These are phyloP conservation scores for Hygrophila difformis DNA, from an alignment of 257 asterid genomes.

Conservation along the genomic window DNA sequence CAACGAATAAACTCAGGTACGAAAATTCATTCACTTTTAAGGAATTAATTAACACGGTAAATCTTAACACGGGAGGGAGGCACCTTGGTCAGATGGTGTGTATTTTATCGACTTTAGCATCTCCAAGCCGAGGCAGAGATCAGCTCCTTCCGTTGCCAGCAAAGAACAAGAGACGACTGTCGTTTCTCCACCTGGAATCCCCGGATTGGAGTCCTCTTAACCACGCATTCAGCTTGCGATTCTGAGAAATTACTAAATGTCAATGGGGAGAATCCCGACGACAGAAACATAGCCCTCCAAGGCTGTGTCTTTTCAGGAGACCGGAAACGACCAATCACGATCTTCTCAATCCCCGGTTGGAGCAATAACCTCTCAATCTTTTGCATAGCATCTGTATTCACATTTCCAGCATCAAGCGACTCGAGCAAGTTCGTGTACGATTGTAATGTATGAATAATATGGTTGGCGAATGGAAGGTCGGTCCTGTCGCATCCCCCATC, in stretches of 20 bases:
- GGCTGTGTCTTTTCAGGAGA: slow-evolving; percentile 79
- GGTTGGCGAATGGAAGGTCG: slow-evolving; percentile 84
- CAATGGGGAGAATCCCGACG: slow-evolving; percentile 68
- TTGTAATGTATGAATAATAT: slow-evolving; percentile 72
- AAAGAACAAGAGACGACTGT: slow-evolving; percentile 81
- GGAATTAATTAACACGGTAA: too few species aligned
- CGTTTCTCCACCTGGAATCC: slow-evolving; percentile 94
- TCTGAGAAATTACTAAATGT: slow-evolving; percentile 79
- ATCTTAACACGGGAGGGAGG: too few species aligned
- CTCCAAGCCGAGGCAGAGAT: slow-evolving; percentile 96
- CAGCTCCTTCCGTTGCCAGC: slow-evolving; percentile 96
- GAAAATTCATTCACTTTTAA: too few species aligned
- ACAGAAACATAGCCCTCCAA: slow-evolving; percentile 76
- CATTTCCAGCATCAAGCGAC: slow-evolving; percentile 77
- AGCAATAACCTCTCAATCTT: slow-evolving; percentile 83
- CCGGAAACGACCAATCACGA: slow-evolving; percentile 39
- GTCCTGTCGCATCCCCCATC: slow-evolving; percentile 88
- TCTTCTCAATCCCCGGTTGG: slow-evolving; percentile 69
- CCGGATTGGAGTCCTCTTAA: slow-evolving; percentile 74
- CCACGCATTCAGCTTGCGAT: slow-evolving; percentile 84
- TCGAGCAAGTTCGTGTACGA: slow-evolving; percentile 67
- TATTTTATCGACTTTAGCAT: too few species aligned
- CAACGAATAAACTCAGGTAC: too few species aligned
- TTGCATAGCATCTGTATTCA: slow-evolving; percentile 63
- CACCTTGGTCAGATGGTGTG: too few species aligned